phyloP scores from a whole-genome alignment of 441 rosid species.

The Sinapis alba region DNA sequence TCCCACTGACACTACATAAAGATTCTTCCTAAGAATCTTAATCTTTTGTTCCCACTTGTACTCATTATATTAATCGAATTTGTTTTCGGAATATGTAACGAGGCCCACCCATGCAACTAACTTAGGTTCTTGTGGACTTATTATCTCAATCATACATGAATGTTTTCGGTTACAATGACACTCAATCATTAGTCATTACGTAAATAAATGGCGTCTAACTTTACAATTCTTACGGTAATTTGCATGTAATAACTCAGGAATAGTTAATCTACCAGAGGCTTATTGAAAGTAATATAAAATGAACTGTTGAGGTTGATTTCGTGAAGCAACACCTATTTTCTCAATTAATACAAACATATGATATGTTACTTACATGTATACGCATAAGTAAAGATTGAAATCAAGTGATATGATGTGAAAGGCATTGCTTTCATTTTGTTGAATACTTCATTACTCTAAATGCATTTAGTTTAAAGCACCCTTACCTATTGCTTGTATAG shows the following conservation, averaged over 20 bases:
- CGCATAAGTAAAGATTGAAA: slow-evolving; percentile 4
- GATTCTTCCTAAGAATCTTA: slow-evolving; percentile 35
- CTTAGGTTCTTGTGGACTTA: slow-evolving; percentile 6
- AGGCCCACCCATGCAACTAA: slow-evolving; percentile 28
- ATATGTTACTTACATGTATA: slow-evolving; percentile 6
- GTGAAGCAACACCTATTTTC: slow-evolving; percentile 33
- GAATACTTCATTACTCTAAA: neutral
- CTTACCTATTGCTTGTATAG: slow-evolving; percentile 3
- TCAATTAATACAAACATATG: slow-evolving; percentile 5
- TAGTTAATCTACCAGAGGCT: slow-evolving; percentile 14
- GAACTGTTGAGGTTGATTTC: neutral
- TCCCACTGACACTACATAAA: slow-evolving; percentile 21
- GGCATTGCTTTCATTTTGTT: slow-evolving; percentile 8
- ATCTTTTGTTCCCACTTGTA: slow-evolving; percentile 23
- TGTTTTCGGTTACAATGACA: slow-evolving; percentile 7
- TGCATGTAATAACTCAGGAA: neutral
- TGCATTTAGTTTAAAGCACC: neutral
- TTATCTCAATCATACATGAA: slow-evolving; percentile 17
- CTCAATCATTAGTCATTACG: neutral
- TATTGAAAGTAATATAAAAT: neutral
- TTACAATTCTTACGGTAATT: neutral
- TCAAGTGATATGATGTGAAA: neutral
- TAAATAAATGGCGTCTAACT: neutral
- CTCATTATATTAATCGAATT: neutral
- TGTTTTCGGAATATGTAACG: neutral